Evolutionary conservation across 495 filamentous ascomycete genomes (phyloP).

Genomic region (Margaritispora aquatica): DNA sequence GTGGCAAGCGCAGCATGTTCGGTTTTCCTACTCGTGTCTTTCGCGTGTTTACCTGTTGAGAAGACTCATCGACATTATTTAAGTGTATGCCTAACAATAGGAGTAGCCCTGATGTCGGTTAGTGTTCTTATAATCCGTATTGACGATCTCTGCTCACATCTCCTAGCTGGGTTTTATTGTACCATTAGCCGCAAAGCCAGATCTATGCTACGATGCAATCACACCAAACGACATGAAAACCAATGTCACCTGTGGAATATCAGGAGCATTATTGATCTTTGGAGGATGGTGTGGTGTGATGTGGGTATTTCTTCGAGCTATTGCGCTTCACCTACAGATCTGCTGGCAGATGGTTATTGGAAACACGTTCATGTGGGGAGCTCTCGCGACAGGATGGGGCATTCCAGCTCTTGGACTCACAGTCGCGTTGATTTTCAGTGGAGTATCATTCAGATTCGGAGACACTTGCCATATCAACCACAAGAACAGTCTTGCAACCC

Average conservation of each 20-base stretch:
- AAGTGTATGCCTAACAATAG: conserved; percentile 76
- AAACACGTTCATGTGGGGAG: conserved; percentile 81
- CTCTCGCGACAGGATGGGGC: conserved; percentile 76
- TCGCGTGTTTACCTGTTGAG: conserved; percentile 76
- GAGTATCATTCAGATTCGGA: conserved; percentile 91
- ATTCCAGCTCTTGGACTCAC: conserved; percentile 68
- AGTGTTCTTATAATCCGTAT: conserved; percentile 25
- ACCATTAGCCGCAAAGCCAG: conserved; percentile 71
- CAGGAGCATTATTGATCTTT: conserved; percentile 74
- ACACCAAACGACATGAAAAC: conserved; percentile 92
- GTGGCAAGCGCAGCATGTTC: conserved; percentile 66
- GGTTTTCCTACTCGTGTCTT: conserved; percentile 75
- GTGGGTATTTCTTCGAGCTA: conserved; percentile 86
- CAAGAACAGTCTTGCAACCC: conserved; percentile 46
- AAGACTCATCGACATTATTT: conserved; percentile 90
- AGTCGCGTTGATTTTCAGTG: conserved; percentile 74
- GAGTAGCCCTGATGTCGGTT: conserved; percentile 71
- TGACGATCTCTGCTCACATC: conserved; percentile 24
- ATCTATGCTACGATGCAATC: conserved; percentile 83
- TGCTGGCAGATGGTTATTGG: conserved; percentile 94
- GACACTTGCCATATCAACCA: conserved; percentile 54
- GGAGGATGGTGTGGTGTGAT: conserved; percentile 78
- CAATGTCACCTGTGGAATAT: conserved; percentile 75
- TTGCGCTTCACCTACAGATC: conserved; percentile 94
- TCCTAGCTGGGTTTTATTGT: conserved; percentile 77